Evolutionary conservation across 1,284 basidiomycete genomes (phyloP).

Genomic region (Vanrija sp.): DNA sequence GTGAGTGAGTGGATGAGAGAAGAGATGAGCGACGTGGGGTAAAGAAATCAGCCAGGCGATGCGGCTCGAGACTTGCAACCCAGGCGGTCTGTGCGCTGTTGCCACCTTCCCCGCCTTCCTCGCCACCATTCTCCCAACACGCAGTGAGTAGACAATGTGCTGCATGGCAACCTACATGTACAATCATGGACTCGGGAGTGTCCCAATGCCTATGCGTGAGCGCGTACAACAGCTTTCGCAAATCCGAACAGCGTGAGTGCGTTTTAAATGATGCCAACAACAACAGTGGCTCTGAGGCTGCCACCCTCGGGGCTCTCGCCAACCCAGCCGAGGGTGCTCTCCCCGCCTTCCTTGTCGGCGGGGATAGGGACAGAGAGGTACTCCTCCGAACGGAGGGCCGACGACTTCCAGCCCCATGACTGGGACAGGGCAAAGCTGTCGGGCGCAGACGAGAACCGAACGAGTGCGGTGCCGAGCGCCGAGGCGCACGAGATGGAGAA

Average conservation of each 20-base stretch:
- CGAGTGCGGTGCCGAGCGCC: constrained; percentile 74
- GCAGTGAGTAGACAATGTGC: neutral
- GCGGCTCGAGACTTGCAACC: no score
- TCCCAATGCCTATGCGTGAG: neutral
- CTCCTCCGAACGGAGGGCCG: constrained; percentile 45
- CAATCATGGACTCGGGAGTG: neutral
- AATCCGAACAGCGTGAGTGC: neutral
- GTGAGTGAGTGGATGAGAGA: neutral
- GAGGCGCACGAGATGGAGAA: constrained; percentile 80
- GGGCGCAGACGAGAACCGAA: constrained; percentile 73
- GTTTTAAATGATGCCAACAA: constrained; percentile 63
- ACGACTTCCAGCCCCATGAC: constrained; percentile 55
- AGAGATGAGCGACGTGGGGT: neutral
- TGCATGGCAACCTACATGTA: neutral
- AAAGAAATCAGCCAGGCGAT: neutral
- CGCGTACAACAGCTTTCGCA: neutral
- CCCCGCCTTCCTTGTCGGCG: constrained; percentile 55
- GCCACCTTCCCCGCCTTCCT: neutral
- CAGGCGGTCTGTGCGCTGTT: no score
- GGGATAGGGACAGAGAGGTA: constrained; percentile 34
- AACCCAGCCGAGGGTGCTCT: constrained; percentile 53
- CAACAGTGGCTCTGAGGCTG: constrained; percentile 70
- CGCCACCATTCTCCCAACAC: neutral
- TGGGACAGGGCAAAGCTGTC: constrained; percentile 71
- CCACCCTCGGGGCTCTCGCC: constrained; percentile 50